These are phyloP conservation scores for Suillus spraguei DNA, from an alignment of 768 basidiomycete species.

Conservation along the genomic window DNA sequence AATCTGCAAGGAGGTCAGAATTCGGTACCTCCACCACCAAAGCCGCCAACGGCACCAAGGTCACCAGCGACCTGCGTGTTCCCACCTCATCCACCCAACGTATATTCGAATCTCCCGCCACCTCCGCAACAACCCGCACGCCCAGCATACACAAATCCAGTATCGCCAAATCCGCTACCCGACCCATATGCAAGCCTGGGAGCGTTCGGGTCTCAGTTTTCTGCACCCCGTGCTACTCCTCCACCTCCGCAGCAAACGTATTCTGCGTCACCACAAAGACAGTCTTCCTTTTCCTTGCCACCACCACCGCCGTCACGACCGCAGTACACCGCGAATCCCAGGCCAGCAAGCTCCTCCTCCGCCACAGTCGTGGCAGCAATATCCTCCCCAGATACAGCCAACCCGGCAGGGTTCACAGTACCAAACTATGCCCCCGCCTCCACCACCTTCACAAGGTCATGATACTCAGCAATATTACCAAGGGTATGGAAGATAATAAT, in stretches of 20 bases:
- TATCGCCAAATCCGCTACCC: constrained; percentile 22
- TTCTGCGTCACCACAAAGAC: constrained; percentile 25
- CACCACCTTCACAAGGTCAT: constrained; percentile 36
- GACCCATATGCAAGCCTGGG: constrained; percentile 41
- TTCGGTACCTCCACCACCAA: constrained; percentile 29
- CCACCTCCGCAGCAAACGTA: constrained; percentile 24
- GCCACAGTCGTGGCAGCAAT: constrained; percentile 28
- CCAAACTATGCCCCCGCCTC: constrained; percentile 30
- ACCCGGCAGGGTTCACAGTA: constrained; percentile 28
- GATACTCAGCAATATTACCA: constrained; percentile 29
- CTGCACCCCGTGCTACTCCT: constrained; percentile 8
- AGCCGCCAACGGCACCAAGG: constrained; percentile 32
- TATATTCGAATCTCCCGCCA: constrained; percentile 19
- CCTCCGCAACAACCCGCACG: constrained; percentile 32
- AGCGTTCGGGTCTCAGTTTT: constrained; percentile 25
- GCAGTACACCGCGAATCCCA: constrained; percentile 19
- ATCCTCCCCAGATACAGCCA: constrained; percentile 22
- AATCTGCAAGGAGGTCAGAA: constrained; percentile 39
- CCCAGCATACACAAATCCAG: constrained; percentile 22
- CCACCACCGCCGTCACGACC: constrained; percentile 23
- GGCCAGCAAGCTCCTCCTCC: constrained; percentile 26
- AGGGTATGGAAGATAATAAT: constrained; percentile 30
- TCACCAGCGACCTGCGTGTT: constrained; percentile 18
- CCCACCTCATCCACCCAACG: constrained; percentile 18
- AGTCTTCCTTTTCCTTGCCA: constrained; percentile 24